These are phyloP conservation scores for Backusella tarrabulga DNA, from an alignment of 192 early-diverging fungal species.

Conservation along the genomic window DNA sequence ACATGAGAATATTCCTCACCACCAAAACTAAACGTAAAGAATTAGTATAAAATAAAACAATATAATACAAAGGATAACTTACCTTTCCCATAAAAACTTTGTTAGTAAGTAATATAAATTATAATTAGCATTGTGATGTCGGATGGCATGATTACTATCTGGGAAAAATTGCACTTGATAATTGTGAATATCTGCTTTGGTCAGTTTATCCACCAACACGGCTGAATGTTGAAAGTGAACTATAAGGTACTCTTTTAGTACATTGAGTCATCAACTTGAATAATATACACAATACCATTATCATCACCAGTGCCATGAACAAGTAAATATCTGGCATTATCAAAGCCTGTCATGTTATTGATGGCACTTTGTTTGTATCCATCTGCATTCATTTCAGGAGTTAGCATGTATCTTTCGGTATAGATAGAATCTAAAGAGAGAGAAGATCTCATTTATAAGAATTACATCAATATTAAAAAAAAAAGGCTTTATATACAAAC, in stretches of 20 bases:
- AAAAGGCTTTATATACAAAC: conserved; percentile 3
- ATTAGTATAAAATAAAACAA: not conserved
- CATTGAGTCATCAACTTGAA: not conserved
- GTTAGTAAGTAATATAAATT: conserved; percentile 48
- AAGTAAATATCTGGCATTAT: conserved; percentile 72
- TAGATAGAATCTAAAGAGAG: conserved; percentile 77
- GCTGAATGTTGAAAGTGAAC: conserved; percentile 95
- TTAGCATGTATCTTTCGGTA: conserved; percentile 97
- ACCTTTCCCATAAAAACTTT: conserved; percentile 36
- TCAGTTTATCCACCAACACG: conserved; percentile 71
- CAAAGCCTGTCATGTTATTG: conserved; percentile 79
- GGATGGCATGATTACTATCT: conserved; percentile 89
- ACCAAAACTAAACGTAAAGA: conserved; percentile 17
- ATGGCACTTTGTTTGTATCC: conserved; percentile 84
- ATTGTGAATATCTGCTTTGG: conserved; percentile 65
- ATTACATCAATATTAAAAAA: not conserved
- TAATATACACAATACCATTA: conserved; percentile 49
- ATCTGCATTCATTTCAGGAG: conserved; percentile 68
- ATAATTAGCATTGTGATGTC: conserved; percentile 68
- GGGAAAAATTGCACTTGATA: conserved; percentile 90
- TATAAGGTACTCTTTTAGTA: not conserved
- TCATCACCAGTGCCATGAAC: conserved; percentile 92
- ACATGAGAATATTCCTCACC: conserved; percentile 31
- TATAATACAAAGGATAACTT: not conserved
- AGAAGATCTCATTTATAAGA: not conserved